These are phyloP conservation scores for Caloboletus firmus DNA, from an alignment of 1,284 basidiomycete species.

Conservation along the genomic window DNA sequence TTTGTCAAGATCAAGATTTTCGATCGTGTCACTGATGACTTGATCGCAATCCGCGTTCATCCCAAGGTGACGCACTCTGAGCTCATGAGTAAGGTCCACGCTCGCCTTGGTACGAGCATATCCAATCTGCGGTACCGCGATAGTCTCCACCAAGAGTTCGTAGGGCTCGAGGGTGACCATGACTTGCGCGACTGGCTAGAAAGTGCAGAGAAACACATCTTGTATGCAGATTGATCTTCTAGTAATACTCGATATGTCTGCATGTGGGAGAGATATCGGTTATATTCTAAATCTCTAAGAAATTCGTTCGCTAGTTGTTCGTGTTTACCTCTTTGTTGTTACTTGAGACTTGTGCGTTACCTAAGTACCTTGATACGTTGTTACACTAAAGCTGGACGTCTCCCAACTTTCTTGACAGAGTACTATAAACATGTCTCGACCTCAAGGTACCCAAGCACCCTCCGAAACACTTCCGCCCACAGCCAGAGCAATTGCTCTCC, in stretches of 20 bases:
- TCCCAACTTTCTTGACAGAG: neutral
- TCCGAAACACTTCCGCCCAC: constrained; percentile 81
- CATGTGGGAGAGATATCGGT: constrained; percentile 11
- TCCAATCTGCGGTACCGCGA: constrained; percentile 72
- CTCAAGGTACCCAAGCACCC: constrained; percentile 35
- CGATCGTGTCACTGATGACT: constrained; percentile 85
- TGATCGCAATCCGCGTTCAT: constrained; percentile 97
- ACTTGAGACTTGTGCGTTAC: constrained; percentile 1
- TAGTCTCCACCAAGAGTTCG: constrained; percentile 62
- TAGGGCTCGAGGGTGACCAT: constrained; percentile 68
- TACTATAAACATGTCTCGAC: constrained; percentile 53
- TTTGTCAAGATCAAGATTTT: constrained; percentile 99
- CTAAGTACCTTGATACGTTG: constrained; percentile 3
- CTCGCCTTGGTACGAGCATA: constrained; percentile 80
- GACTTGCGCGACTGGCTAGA: constrained; percentile 82
- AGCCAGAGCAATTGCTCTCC: constrained; percentile 88
- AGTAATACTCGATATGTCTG: constrained; percentile 6
- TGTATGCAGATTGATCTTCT: constrained; percentile 70
- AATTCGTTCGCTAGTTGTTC: constrained; percentile 15
- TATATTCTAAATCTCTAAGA: constrained; percentile 31
- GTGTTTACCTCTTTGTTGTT: constrained; percentile 11
- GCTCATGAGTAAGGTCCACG: constrained; percentile 88
- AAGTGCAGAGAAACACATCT: constrained; percentile 81
- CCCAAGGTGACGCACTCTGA: constrained; percentile 85
- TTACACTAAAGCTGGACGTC: neutral